These are phyloP conservation scores for Saccharomycopsis synnaedendra DNA, from an alignment of 805 yeast species.

Conservation along the genomic window DNA sequence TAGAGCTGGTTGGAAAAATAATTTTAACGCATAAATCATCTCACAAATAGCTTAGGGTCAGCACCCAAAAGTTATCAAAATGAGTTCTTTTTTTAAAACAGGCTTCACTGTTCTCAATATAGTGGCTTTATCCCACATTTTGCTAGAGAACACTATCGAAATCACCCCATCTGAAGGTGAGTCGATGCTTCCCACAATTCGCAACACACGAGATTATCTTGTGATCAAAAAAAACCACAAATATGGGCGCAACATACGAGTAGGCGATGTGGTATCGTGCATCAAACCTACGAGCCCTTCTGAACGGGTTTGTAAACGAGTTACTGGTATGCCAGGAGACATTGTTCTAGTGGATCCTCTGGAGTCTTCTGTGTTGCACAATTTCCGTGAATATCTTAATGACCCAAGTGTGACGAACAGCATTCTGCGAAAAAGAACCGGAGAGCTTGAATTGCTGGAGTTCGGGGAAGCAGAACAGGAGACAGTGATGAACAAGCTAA, in stretches of 20 bases:
- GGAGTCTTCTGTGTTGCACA: slow-evolving; percentile 33
- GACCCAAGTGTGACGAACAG: background rate
- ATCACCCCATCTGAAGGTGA: slow-evolving; percentile 82
- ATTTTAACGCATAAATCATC: no score
- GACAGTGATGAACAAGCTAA: background rate
- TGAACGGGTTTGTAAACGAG: slow-evolving; percentile 81
- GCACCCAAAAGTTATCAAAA: no score
- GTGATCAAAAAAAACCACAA: slow-evolving; percentile 57
- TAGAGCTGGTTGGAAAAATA: no score
- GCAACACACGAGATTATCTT: slow-evolving; percentile 65
- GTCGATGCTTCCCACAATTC: slow-evolving; percentile 88
- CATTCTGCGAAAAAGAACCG: background rate
- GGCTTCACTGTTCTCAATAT: slow-evolving; percentile 15
- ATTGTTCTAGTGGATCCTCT: slow-evolving; percentile 73
- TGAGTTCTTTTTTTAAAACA: no score
- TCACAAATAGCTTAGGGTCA: no score
- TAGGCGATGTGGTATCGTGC: slow-evolving; percentile 86
- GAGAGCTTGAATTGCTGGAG: background rate
- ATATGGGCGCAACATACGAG: slow-evolving; percentile 50
- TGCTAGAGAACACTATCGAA: slow-evolving; percentile 58
- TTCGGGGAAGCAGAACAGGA: background rate
- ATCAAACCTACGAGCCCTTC: slow-evolving; percentile 81
- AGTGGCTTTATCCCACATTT: slow-evolving; percentile 40
- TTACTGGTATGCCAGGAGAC: slow-evolving; percentile 96
- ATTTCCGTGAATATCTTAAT: slow-evolving; percentile 15